Base-by-base conservation (phyloP, 2,329 filamentous ascomycete genomes). In the Dactylonectria macrodidyma region DNA sequence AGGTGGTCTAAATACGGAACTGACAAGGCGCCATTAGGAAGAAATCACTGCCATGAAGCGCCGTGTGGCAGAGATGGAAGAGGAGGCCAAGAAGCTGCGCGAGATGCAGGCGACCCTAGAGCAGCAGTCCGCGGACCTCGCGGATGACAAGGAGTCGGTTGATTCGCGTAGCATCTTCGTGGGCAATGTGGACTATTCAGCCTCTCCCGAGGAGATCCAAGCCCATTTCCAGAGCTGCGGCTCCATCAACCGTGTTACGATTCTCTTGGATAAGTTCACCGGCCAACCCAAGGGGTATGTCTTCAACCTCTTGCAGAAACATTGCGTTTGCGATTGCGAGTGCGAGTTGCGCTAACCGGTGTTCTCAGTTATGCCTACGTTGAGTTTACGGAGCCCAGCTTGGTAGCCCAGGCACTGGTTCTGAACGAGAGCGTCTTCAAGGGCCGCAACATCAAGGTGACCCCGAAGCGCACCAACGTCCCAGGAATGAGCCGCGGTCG, bases 241-340 rank as follows among this genome's bases (percentile, higher is more conserved):
- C 68, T 94, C 93, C 74, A 99, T 99, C 86, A 99, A 99, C 83
- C 92, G 96, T 68, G 96, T 99, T 67, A 99, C 96, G 1, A 99
- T 99, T 74, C 86, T 99, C 75, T 85, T 99, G 75, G 96, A 99
- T 85, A 99, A 99, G 86, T 98, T 98, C 79, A 97, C 95, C 11
- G 96, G 96, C 71, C 95, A 98, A 86, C 96, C 96, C n/a, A 99
- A 99, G 87, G 96, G 96, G 95, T 97, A 86, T 82, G 92, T 77
- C 38, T 54, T 46, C 5, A 47, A 7, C n/a, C 54, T 12, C 58
- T 12, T 3, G 11, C 41, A 65, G 9, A 10, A 41, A 26, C 8
- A 7, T 60, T 41, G 8, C 33, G 41, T 24, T 41, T 47, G 8
- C 33, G 41, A 24, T 41, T 47, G 5, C 6, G 19, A 14, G 34